Evolutionary conservation across 108 stramenopile genomes (phyloP), one percentile per base, ranked within the genome.

Genomic region (Cylindrotheca closterium): DNA sequence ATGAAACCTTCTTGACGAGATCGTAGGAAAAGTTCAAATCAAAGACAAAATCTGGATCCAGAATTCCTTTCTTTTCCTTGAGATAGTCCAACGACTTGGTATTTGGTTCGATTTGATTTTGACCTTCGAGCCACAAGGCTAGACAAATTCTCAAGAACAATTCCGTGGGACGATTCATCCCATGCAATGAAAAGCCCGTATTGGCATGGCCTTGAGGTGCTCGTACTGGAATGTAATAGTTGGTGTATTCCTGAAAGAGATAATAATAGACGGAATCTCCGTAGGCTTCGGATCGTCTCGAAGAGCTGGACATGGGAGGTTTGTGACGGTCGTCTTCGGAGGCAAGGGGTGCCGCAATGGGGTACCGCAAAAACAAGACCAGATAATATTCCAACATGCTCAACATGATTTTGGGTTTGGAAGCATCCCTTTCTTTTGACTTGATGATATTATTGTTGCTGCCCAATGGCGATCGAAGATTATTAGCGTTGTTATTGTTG

Each of bases 301-400:
- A 12, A 7, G 15, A 7, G 12, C 32, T 3, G 31, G 58, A 34
- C 8, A 62, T 19, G n/a, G 61, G 42, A 3, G 29, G 24, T 23
- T 45, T 47, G n/a, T n/a, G n/a, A n/a, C n/a, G n/a, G 1, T 15
- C 30, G 19, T 45, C 15, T 1, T 15, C 24, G 48, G 62, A 42
- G 1, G 62, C 46, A 7, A 66, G 54, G 3, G 84, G 63, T 46
- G 81, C 61, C n/a, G 83, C 79, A 37, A 84, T 34, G 21, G 87
- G 85, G 67, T 85, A 88, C 47, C 82, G 74, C 49, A 88, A 42
- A 51, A 88, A 88, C 30, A 82, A 27, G 8, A 92, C 37, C 8
- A 86, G 59, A 55, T 81, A 87, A 50, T 85, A 87, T 55, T 88
- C 87, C 49, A 86, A 46, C 85, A 88, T 86, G 51, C 78, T 80